These are phyloP conservation scores for Albifimbria verrucaria DNA, from an alignment of 2,329 filamentous ascomycete genomes.

Conservation along the genomic window DNA sequence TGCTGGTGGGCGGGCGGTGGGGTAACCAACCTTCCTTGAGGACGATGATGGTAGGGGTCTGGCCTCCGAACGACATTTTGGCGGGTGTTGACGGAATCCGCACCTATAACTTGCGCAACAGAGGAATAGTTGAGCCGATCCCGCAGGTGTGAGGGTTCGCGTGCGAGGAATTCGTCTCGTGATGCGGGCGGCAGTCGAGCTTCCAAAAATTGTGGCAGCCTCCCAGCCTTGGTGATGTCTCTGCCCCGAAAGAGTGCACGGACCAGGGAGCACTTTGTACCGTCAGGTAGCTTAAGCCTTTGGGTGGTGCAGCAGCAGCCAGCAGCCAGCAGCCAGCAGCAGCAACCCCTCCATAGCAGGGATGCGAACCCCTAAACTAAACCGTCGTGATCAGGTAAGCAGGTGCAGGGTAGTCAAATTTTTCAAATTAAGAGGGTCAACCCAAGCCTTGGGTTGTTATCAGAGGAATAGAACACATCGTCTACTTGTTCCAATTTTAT, in stretches of 20 bases:
- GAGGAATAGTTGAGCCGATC: slow-evolving; percentile 7
- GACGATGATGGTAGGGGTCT: slow-evolving; percentile 97
- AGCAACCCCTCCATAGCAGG: slow-evolving; percentile 1
- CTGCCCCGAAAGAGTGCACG: slow-evolving; percentile 24
- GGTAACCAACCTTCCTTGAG: slow-evolving; percentile 83
- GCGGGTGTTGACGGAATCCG: slow-evolving; percentile 12
- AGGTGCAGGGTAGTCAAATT: not conserved
- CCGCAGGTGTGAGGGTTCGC: slow-evolving; percentile 12
- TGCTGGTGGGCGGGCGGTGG: slow-evolving; percentile 30
- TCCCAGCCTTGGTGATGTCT: slow-evolving; percentile 26
- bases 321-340: no score
- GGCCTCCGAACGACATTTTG: slow-evolving; percentile 92
- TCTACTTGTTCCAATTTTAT: no score
- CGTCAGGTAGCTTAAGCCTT: no score
- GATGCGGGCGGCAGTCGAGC: slow-evolving; percentile 35
- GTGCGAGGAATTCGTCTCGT: slow-evolving; percentile 19
- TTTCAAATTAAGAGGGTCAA: no score
- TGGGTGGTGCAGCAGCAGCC: no score
- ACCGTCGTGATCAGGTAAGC: not conserved
- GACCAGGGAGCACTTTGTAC: slow-evolving; percentile 19
- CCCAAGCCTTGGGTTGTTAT: not conserved
- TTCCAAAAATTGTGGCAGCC: slow-evolving; percentile 51
- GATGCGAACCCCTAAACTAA: not conserved
- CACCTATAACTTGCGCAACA: slow-evolving; percentile 1
- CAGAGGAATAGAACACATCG: not conserved